Evolutionary conservation across 768 basidiomycete genomes (phyloP).

Genomic region (Tricholoma saponaceum): DNA sequence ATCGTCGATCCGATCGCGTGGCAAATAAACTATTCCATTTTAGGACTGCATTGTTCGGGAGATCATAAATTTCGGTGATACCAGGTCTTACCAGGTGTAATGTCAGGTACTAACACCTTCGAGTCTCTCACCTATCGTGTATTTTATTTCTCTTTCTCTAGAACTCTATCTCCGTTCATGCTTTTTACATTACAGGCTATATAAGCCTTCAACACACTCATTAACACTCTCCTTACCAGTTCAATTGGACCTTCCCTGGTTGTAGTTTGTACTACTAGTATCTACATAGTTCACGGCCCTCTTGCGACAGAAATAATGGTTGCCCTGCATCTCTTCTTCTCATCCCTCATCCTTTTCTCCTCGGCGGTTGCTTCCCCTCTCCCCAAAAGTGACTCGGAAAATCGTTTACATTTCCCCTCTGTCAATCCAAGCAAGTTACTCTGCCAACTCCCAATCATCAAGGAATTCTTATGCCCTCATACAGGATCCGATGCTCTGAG

Average conservation of each 20-base stretch:
- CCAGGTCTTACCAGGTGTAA: not conserved
- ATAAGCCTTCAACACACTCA: slow-evolving; percentile 12
- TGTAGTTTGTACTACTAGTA: too few species aligned
- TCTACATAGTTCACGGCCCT: not conserved
- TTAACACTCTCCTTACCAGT: slow-evolving; percentile 11
- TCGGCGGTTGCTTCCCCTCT: slow-evolving; percentile 26
- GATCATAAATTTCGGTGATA: not conserved
- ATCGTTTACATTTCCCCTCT: slow-evolving; percentile 28
- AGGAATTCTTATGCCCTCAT: slow-evolving; percentile 38
- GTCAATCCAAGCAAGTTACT: slow-evolving; percentile 36
- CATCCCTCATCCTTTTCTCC: slow-evolving; percentile 26
- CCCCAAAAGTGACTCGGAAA: slow-evolving; percentile 2
- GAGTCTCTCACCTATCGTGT: slow-evolving; percentile 9
- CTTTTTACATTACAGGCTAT: slow-evolving; percentile 6
- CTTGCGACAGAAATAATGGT: slow-evolving; percentile 25
- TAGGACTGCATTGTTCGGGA: slow-evolving; percentile 18
- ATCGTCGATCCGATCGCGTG: not conserved
- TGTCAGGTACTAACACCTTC: too few species aligned
- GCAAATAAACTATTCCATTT: slow-evolving; percentile 8
- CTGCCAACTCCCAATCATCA: slow-evolving; percentile 43
- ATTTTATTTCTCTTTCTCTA: too few species aligned
- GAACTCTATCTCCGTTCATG: slow-evolving; percentile 1
- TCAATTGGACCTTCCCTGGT: slow-evolving; percentile 18
- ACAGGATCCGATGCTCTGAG: slow-evolving; percentile 21
- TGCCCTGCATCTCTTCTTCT: slow-evolving; percentile 26